Evolutionary conservation across 495 filamentous ascomycete genomes (phyloP).

Genomic region (Emericellopsis terricola): DNA sequence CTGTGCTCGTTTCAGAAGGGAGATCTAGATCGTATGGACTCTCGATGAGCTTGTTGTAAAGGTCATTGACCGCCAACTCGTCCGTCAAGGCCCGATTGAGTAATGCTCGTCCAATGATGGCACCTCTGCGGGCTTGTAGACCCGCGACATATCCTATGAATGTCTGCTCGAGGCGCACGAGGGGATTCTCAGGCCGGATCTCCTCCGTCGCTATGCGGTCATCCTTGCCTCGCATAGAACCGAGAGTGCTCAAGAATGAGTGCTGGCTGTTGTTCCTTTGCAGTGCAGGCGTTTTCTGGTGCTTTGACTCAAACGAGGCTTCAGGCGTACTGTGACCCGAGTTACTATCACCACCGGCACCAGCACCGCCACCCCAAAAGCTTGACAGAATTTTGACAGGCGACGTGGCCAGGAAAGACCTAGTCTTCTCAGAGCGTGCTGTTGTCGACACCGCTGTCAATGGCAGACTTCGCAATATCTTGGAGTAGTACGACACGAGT

Average conservation of each 20-base stretch:
- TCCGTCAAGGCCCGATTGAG: slow-evolving; percentile 53
- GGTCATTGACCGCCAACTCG: slow-evolving; percentile 65
- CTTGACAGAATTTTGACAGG: slow-evolving; percentile 84
- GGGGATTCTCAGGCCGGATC: slow-evolving; percentile 30
- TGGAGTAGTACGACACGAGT: slow-evolving; percentile 48
- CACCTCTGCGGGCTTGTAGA: slow-evolving; percentile 68
- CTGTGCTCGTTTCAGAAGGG: slow-evolving; percentile 58
- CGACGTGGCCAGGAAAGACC: slow-evolving; percentile 53
- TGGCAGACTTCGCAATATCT: slow-evolving; percentile 54
- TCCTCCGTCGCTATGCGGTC: slow-evolving; percentile 25
- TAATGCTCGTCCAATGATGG: slow-evolving; percentile 59
- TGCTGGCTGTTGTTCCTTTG: slow-evolving; percentile 22
- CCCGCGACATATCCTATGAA: slow-evolving; percentile 71
- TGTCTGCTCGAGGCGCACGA: slow-evolving; percentile 65
- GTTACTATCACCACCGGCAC: no score
- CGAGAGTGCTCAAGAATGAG: slow-evolving; percentile 22
- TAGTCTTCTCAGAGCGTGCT: slow-evolving; percentile 40
- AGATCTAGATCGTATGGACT: slow-evolving; percentile 56
- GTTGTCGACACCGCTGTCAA: slow-evolving; percentile 23
- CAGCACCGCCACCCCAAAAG: slow-evolving; percentile 51
- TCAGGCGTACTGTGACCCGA: slow-evolving; percentile 8
- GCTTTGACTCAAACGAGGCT: slow-evolving; percentile 10
- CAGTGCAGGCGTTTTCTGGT: slow-evolving; percentile 14
- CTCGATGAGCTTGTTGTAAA: slow-evolving; percentile 81
- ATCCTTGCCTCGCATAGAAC: slow-evolving; percentile 21